phyloP scores from a whole-genome alignment of 495 filamentous ascomycete genomes.

The Apiosordaria backusii region DNA sequence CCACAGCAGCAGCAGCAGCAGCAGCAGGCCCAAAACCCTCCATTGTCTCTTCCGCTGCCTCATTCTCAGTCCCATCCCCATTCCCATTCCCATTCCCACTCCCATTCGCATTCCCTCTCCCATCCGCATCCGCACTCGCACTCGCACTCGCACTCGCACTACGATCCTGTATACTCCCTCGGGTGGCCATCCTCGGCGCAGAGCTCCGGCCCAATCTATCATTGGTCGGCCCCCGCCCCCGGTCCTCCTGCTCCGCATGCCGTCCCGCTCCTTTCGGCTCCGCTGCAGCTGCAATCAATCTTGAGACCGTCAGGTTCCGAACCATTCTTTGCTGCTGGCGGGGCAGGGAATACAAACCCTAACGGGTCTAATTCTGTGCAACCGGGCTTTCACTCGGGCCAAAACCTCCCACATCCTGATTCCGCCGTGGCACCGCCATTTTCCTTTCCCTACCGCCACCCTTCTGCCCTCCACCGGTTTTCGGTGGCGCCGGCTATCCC shows the following conservation, averaged over 20 bases:
- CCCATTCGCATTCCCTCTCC: background rate
- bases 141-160: slow-evolving; percentile 1
- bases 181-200: background rate
- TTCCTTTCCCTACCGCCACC: background rate
- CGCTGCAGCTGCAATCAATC: background rate
- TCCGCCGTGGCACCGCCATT: background rate
- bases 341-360: background rate
- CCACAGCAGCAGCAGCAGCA: slow-evolving; percentile 10
- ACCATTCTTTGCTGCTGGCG: background rate
- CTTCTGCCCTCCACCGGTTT: background rate
- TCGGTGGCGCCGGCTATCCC: slow-evolving; percentile 1
- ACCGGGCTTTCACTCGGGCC: background rate
- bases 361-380: background rate
- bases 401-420: background rate
- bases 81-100: background rate
- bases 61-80: slow-evolving; percentile 3
- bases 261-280: background rate
- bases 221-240: background rate
- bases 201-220: background rate
- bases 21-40: slow-evolving; percentile 5
- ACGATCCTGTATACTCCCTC: slow-evolving; percentile 2
- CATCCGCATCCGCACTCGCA: slow-evolving; percentile 10
- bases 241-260: background rate
- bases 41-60: background rate
- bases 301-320: background rate